Evolutionary conservation across 1,284 basidiomycete species (phyloP).

Genomic region (Coriolopsis trogii): DNA sequence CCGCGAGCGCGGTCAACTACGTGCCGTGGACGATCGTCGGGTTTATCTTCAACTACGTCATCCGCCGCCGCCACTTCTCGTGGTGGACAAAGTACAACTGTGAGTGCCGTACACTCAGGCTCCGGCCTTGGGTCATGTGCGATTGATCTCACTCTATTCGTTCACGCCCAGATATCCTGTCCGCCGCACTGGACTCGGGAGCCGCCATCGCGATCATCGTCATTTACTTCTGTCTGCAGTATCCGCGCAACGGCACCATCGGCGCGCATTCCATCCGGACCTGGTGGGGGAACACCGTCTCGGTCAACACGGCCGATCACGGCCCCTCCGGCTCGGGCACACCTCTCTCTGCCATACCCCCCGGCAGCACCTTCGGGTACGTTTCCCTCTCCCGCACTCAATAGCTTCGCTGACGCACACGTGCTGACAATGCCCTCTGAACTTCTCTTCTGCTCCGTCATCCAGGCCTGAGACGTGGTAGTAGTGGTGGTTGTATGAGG

Average conservation of each 20-base stretch:
- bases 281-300: slow-evolving; percentile 50
- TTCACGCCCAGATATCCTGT: slow-evolving; percentile 44
- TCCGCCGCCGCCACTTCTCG: slow-evolving; percentile 42
- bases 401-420: background rate
- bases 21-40: slow-evolving; percentile 42
- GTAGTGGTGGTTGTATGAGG: background rate
- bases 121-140: background rate
- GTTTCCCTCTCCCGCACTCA: background rate
- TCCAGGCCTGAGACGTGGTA: slow-evolving; percentile 1
- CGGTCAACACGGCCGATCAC: slow-evolving; percentile 34
- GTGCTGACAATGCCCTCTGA: background rate
- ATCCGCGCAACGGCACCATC: slow-evolving; percentile 44
- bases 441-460: background rate
- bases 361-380: slow-evolving; percentile 35
- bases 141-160: no score
- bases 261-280: slow-evolving; percentile 38
- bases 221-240: slow-evolving; percentile 54
- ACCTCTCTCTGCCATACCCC: slow-evolving; percentile 25
- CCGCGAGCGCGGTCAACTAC: slow-evolving; percentile 48
- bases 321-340: slow-evolving; percentile 23
- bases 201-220: slow-evolving; percentile 47
- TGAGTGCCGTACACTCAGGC: slow-evolving; percentile 24
- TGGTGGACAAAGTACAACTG: slow-evolving; percentile 56
- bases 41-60: slow-evolving; percentile 49
- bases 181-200: slow-evolving; percentile 52